Evolutionary conservation across 2,329 filamentous ascomycete genomes (phyloP), one percentile per base, ranked within the genome.

Genomic region (Sporothrix euskadiensis): DNA sequence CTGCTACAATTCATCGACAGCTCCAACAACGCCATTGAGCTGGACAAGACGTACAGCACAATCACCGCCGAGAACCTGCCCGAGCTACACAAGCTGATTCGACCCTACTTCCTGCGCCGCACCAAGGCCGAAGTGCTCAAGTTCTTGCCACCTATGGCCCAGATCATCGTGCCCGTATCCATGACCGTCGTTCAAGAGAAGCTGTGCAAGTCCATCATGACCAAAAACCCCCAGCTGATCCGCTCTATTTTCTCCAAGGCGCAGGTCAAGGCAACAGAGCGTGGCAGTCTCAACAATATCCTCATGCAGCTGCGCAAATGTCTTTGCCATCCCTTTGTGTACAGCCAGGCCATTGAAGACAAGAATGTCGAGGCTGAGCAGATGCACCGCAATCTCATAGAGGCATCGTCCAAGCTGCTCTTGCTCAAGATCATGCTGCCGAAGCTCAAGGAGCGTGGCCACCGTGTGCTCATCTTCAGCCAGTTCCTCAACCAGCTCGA

Each of bases 131-230:
- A 95, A 75, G 95, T 98, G 0, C 85, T 99, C 71, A 95, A 93
- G 54, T 97, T 98, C 81, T 84, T 99, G 10, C 96, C 96, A 0
- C 91, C 95, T 0, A 94, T 99, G 89, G 91, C 92, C 0, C 95
- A 98, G 79, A 94, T 99, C 77, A 98, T 99, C 75, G 84, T 99
- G 4, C 96, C 96, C 0, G 91, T 99, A n/a, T 94, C 93, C 2
- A 98, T 98, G 94, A 94, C 93, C 1, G 86, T 94, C 16, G 85
- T 99, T 14, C 97, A 99, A 80, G 96, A 97, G 84, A 96, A 94
- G 79, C 86, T 99, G 0, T 97, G 96, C 83, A 96, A 94, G 79
- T 97, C 92, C 1, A 98, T 99, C 77, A 88, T 99, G 78, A 89
- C 92, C 16, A 96, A 97, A 81, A 97, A 97, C 75, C 92, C 94